Evolutionary conservation across 768 basidiomycete genomes (phyloP).

Genomic region (Termitomyces sp.): DNA sequence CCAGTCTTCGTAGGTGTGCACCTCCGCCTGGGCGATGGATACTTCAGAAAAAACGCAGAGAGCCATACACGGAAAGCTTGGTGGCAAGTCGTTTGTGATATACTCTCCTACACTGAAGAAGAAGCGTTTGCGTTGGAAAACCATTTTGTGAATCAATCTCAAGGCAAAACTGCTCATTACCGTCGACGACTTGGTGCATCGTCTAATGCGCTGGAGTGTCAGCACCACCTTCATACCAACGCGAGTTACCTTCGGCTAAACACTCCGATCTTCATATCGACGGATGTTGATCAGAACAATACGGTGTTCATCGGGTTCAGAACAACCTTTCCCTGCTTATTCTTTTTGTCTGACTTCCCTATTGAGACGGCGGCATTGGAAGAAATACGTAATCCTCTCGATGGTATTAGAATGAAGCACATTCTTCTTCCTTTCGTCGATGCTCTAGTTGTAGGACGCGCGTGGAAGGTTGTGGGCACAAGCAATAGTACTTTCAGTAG

Average conservation of each 20-base stretch:
- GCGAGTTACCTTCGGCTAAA: conserved; percentile 34
- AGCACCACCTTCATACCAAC: conserved; percentile 27
- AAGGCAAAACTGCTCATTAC: background rate
- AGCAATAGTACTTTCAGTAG: conserved; percentile 71
- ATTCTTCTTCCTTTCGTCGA: conserved; percentile 64
- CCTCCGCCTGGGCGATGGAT: conserved; percentile 64
- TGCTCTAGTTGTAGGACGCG: conserved; percentile 60
- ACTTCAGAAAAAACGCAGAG: conserved; percentile 39
- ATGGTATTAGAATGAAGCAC: conserved; percentile 38
- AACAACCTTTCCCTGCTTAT: conserved; percentile 58
- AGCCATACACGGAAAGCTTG: conserved; percentile 44
- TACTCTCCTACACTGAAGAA: conserved; percentile 35
- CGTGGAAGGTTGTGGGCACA: conserved; percentile 58
- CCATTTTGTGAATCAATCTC: background rate
- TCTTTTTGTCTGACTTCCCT: conserved; percentile 50
- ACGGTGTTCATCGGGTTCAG: conserved; percentile 39
- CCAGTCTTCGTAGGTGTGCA: conserved; percentile 57
- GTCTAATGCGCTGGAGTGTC: conserved; percentile 27
- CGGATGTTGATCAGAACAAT: conserved; percentile 41
- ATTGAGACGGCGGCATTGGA: conserved; percentile 23
- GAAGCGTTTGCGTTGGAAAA: conserved; percentile 28
- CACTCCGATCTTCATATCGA: conserved; percentile 60
- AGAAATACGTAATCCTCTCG: conserved; percentile 35
- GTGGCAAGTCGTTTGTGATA: conserved; percentile 47
- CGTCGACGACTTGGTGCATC: background rate